Percentiles rank a stretch among this genome's conserved stretches.
phyloP scores from a whole-genome alignment of 495 filamentous ascomycete genomes.

The Cryomyces antarcticus region DNA sequence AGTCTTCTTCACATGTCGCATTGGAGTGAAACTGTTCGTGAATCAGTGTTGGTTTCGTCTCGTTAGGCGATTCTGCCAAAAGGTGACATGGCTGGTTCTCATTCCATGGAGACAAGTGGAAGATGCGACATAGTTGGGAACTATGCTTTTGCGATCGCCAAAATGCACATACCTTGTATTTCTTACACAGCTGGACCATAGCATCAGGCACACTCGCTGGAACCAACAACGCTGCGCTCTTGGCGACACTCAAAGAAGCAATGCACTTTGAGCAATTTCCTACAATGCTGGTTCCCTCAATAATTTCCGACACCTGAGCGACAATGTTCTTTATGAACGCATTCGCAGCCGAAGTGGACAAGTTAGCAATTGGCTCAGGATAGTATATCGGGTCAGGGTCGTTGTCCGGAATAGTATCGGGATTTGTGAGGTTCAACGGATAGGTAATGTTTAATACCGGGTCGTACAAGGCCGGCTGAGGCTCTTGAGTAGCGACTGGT shows the following conservation, averaged over 20 bases:
- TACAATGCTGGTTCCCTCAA: conserved; percentile 18
- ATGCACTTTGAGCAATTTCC: conserved; percentile 33
- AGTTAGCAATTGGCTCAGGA: conserved; percentile 22
- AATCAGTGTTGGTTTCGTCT: too few species aligned
- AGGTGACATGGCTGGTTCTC: too few species aligned
- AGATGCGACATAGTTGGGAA: too few species aligned
- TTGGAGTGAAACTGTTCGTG: conserved; percentile 22
- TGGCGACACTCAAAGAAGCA: conserved; percentile 27
- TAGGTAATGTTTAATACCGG: conserved; percentile 35
- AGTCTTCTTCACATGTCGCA: conserved; percentile 25
- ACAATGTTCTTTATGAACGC: conserved; percentile 21
- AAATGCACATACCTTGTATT: background rate
- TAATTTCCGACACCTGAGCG: conserved; percentile 25
- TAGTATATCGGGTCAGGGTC: conserved; percentile 30
- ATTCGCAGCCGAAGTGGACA: conserved; percentile 21
- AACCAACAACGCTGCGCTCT: conserved; percentile 27
- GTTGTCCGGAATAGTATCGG: conserved; percentile 26
- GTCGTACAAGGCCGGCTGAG: conserved; percentile 36
- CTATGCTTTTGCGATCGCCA: too few species aligned
- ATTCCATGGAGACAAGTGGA: too few species aligned
- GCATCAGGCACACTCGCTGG: conserved; percentile 28
- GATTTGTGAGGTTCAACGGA: conserved; percentile 34
- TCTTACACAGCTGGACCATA: conserved; percentile 29
- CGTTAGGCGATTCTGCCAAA: too few species aligned
- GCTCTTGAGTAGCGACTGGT: conserved; percentile 31